These are phyloP conservation scores for Sugiyamaella grinbergsii DNA, from an alignment of 1,139 yeast genomes.

Conservation along the genomic window DNA sequence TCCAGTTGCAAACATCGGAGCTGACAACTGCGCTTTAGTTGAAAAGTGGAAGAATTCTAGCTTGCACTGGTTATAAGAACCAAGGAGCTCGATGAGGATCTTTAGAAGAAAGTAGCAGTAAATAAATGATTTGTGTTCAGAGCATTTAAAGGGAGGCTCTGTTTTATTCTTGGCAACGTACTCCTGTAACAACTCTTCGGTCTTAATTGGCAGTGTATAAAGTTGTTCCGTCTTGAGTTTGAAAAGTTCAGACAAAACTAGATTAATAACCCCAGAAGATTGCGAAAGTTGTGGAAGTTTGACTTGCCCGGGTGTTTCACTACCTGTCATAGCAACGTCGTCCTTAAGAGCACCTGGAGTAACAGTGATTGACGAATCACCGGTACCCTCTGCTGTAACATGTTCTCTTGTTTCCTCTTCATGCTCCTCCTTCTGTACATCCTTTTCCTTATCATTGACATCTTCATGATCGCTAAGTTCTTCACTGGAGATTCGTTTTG, in stretches of 20 bases:
- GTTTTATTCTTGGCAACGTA: constrained; percentile 28
- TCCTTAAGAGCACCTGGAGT: constrained; percentile 29
- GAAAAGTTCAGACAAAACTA: constrained; percentile 66
- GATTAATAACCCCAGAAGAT: constrained; percentile 63
- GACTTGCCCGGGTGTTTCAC: constrained; percentile 16
- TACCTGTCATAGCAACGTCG: constrained; percentile 31
- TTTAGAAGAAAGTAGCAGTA: constrained; percentile 71
- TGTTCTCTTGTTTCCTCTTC: constrained; percentile 17
- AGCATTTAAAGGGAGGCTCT: constrained; percentile 33
- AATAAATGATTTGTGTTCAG: constrained; percentile 54
- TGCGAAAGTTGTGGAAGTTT: constrained; percentile 34
- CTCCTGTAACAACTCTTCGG: constrained; percentile 31
- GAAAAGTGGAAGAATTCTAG: constrained; percentile 73
- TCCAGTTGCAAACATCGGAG: constrained; percentile 6
- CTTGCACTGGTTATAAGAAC: constrained; percentile 79
- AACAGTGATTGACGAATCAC: neutral
- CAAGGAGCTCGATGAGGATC: constrained; percentile 66
- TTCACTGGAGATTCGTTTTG: constrained; percentile 11
- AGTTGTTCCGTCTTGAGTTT: constrained; percentile 41
- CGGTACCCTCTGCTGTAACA: constrained; percentile 18
- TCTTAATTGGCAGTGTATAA: constrained; percentile 32
- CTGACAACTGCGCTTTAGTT: constrained; percentile 7
- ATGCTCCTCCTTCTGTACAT: constrained; percentile 19
- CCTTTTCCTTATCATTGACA: neutral
- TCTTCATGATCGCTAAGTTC: constrained; percentile 7